Evolutionary conservation across 352 stramenopile species (phyloP), one percentile per base, ranked within the genome.

Genomic region (Pythium scleroteichum): DNA sequence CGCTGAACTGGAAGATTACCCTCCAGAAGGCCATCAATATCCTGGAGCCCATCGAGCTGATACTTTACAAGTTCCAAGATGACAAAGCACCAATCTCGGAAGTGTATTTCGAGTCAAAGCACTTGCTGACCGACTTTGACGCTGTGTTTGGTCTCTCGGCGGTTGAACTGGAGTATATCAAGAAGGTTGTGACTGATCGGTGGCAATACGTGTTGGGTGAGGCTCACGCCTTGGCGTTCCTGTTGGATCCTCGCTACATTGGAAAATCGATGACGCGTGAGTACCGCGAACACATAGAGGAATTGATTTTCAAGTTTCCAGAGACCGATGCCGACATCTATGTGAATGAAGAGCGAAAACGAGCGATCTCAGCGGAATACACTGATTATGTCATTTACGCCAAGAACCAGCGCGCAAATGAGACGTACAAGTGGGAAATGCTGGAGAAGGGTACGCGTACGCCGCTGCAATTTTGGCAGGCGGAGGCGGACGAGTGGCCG

Each of bases 381-480:
- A 82, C 70, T 6, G 82, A 90, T 46, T 94, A 92, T 35, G 80
- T 92, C 19, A 82, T 87, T 26, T 92, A 90, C 59, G 82, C 84
- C 47, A 94, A 91, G 67, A 91, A 85, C 59, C 82, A 94, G 60
- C 78, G 82, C 48, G 77, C 76, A 27, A 93, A 87, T 45, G 75
- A 82, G 35, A 91, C 82, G 29, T 91, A 88, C 72, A 90, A 90
- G 69, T 92, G 82, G 79, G 84, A 94, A 54, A 88, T 90, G 84
- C 68, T 91, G 24, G 82, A 94, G 50, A 94, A 94, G 51, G 79
- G 82, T 29, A 88, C 80, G 23, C 76, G 82, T 3, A 86, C 82
- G 20, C 84, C 84, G 16, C 65, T 93, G 61, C 79, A 94, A 49
- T 94, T 92, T 61, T 94, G 84, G 84, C 76, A 87, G 62, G 78